These are phyloP conservation scores for Datura wrightii DNA, from an alignment of 257 asterid species.

Conservation along the genomic window DNA sequence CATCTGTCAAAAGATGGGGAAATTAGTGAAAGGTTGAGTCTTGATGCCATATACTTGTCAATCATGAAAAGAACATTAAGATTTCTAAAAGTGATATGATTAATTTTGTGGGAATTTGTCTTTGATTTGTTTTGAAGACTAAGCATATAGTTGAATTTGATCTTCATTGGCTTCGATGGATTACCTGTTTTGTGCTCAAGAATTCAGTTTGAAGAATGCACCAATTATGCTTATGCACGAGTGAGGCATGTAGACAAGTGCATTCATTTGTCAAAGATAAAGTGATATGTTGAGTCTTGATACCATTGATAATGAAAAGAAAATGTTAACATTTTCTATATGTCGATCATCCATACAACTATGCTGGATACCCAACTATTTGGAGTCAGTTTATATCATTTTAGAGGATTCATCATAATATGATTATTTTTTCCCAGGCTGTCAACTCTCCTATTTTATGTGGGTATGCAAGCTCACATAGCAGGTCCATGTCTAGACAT, in stretches of 20 bases:
- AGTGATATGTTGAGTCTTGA: not conserved
- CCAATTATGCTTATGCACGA: not conserved
- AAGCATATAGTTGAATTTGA: not conserved
- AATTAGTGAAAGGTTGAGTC: constrained; percentile 1
- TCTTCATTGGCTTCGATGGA: not conserved
- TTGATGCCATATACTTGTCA: not conserved
- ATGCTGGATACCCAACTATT: not conserved
- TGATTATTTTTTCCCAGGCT: not conserved
- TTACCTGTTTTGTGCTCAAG: not conserved
- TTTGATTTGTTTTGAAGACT: not conserved
- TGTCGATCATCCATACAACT: not conserved
- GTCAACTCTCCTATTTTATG: not conserved
- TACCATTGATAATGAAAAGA: not conserved
- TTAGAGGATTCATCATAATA: not conserved
- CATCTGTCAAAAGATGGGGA: not conserved
- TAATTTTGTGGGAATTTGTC: not conserved
- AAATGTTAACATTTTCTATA: not conserved
- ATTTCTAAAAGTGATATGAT: not conserved
- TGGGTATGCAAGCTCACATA: not conserved
- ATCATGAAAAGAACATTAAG: not conserved
- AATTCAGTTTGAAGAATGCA: not conserved
- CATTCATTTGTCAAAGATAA: not conserved
- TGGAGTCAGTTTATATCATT: not conserved
- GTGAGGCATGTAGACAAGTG: not conserved
- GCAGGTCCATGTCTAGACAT: not conserved